Conservation (phyloP, 2,329 filamentous ascomycete species). For the Lojkania enalia region DNA sequence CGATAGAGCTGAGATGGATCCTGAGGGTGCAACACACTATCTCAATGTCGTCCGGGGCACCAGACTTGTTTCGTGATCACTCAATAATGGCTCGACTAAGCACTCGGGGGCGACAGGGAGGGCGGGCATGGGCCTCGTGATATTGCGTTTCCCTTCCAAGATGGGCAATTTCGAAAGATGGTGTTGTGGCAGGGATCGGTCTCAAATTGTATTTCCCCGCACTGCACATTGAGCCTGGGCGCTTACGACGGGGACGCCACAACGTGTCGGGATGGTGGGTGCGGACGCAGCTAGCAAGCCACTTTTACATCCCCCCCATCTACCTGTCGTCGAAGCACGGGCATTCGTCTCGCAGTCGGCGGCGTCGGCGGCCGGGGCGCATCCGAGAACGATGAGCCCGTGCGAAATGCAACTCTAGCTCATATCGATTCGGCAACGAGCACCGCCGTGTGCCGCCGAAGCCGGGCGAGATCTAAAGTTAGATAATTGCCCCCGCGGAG, state of each 20-base stretch:
- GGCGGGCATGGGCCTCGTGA: constrained; percentile 17
- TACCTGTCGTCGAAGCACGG: too few species aligned
- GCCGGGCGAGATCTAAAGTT: too few species aligned
- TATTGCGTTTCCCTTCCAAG: constrained; percentile 6
- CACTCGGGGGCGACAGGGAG: constrained; percentile 2
- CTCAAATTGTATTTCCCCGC: constrained; percentile 5
- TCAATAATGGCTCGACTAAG: constrained; percentile 5
- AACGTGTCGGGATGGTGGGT: not conserved
- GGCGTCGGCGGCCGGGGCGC: too few species aligned
- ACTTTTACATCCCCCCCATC: too few species aligned
- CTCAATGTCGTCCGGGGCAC: not conserved
- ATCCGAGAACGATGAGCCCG: too few species aligned
- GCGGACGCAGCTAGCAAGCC: too few species aligned
- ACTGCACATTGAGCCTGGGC: not conserved
- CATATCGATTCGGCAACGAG: too few species aligned
- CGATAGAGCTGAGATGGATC: not conserved
- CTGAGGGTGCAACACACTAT: not conserved
- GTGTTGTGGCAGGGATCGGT: constrained; percentile 8
- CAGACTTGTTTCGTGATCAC: constrained; percentile 8
- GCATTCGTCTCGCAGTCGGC: too few species aligned
- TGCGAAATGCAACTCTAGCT: too few species aligned
- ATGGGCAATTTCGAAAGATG: constrained; percentile 8
- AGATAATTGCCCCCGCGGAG: too few species aligned
- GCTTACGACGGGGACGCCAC: not conserved
- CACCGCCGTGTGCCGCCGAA: too few species aligned